These are phyloP conservation scores for Saccharomycopsis vini DNA, from an alignment of 805 yeast genomes.

Conservation along the genomic window DNA sequence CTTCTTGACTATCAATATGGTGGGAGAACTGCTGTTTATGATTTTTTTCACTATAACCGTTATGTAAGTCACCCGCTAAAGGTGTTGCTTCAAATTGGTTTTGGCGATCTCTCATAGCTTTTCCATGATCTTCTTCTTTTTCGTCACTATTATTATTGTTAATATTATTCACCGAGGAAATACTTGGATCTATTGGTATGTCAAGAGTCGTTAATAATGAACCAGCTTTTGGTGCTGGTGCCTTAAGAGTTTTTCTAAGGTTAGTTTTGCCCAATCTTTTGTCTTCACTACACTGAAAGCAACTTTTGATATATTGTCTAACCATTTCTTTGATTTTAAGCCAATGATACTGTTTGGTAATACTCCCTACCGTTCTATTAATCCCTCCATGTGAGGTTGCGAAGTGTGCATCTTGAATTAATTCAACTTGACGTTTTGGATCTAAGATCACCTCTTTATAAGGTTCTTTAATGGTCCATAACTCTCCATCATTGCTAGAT, in stretches of 20 bases:
- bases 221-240: background rate
- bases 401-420: constrained; percentile 63
- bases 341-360: constrained; percentile 85
- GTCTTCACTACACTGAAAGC: constrained; percentile 48
- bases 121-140: constrained; percentile 13
- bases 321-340: constrained; percentile 83
- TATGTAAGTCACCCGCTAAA: too few relatives aligned
- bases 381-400: constrained; percentile 70
- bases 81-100: too few relatives aligned
- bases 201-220: background rate
- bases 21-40: too few relatives aligned
- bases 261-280: background rate
- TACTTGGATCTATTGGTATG: background rate
- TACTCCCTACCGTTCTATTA: constrained; percentile 70
- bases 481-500: constrained; percentile 1
- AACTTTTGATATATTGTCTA: constrained; percentile 40
- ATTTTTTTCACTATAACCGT: too few relatives aligned
- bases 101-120: too few relatives aligned
- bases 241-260: background rate
- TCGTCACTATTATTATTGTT: constrained; percentile 8
- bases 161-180: background rate
- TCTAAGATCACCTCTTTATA: constrained; percentile 80
- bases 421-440: constrained; percentile 61
- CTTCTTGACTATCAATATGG: too few relatives aligned
- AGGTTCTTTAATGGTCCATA: constrained; percentile 53